Base-by-base conservation (phyloP, 257 asterid genomes). In the Solanum lycopersicoides region DNA sequence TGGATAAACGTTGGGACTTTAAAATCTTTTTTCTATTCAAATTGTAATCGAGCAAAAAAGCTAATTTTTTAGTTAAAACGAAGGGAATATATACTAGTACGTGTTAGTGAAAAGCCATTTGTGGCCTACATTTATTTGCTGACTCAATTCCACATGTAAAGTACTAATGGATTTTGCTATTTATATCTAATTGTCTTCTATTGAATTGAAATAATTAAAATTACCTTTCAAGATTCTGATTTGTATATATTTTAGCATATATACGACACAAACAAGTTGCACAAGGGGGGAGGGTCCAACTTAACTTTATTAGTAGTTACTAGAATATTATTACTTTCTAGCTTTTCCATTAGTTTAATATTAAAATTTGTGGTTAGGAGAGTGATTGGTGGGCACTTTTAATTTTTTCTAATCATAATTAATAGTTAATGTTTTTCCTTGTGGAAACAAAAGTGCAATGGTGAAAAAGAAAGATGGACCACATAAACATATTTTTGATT, bases 101-200 rank as follows among this genome's bases (percentile, higher is more conserved):
- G 65, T 59, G 86, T 42, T 39, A 50, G 9, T 87, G 92, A 86
- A 90, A 83, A 37, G 56, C 87, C 87, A 69, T 80, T 89, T 87
- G 92, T 74, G 92, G 91, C 73, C 84, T 42, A 50, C 82, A 28
- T 86, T 68, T 50, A 50, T 74, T 79, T 79, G 94, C 92, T 93
- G 95, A 92, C 89, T 91, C 94, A 87, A 74, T 75, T 88, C 91
- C 92, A 88, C 89, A 45, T 72, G 66, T 39, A 30, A 28, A 56
- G 45, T 39, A 7, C 7, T 63, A 63, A 3, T 13, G 35, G 59
- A 63, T 39, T 68, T 68, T 30, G 28, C 86, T 83, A 83, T 74
- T 83, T 63, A 75, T 86, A 39, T 35, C 28, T 30, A 15, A n/a
- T 83, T 71, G 69, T 83, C 84, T 37, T 35, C 25, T 21, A 28